Base-by-base conservation (phyloP, 208 protist genomes). In the Trypanosoma avium region DNA sequence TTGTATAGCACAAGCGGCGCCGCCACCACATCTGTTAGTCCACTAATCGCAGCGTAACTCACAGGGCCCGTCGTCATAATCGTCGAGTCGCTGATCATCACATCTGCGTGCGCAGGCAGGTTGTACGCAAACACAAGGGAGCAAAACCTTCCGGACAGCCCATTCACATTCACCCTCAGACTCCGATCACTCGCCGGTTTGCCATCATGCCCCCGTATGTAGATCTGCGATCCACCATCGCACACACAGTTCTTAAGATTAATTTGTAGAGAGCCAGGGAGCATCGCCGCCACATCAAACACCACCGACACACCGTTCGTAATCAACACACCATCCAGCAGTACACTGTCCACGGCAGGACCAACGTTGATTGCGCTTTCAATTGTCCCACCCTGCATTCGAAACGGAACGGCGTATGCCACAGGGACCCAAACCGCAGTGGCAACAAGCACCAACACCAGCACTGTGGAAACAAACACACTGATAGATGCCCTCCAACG, bases 241-340 rank as follows among this genome's bases (percentile, higher is more conserved):
- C 59, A 65, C 42, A 48, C 46, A 27, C 59, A 63, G 42, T 63
- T 24, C 36, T 63, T 54, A 3, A 63, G 30, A 3, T 54, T 21
- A 45, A 63, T 63, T 19, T 15, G 47, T 36, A 56, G 33, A 6
- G 15, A 3, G 7, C 59, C 59, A 29, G 59, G 59, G 35, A 65
- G 33, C 59, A 65, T 65, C 26, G 59, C 59, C 3, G 40, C 22
- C n/a, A 65, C 17, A 43, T 65, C 59, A 48, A 65, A 57, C 59
- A 65, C 59, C 32, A 65, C 59, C 22, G 45, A 24, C 35, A 21
- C 42, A 26, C 59, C 45, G 26, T 54, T 42, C 21, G 43, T 47
- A n/a, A 65, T 65, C 8, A 21, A 21, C 45, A 65, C 59, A 15
- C 38, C 36, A 6, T 54, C 47, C 15, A 52, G 45, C 36, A 36